These are phyloP conservation scores for Saccharomyces hybrid DNA, from an alignment of 1,139 yeast genomes.

Conservation along the genomic window DNA sequence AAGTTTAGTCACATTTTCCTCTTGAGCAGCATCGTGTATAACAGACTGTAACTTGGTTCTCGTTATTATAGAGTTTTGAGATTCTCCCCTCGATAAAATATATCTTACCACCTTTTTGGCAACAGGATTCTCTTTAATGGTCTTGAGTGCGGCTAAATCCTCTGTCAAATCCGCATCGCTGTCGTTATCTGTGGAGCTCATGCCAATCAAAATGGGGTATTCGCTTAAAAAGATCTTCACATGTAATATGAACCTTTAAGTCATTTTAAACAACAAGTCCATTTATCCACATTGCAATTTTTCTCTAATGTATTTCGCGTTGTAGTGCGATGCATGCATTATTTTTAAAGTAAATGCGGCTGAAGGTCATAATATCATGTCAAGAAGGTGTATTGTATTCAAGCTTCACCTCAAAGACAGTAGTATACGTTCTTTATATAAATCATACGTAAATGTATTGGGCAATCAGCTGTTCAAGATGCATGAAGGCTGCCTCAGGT, in stretches of 20 bases:
- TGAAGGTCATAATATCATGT: neutral
- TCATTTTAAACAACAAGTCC: neutral
- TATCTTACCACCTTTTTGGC: constrained; percentile 17
- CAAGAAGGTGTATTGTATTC: neutral
- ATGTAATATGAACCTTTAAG: too few species aligned
- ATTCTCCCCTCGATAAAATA: constrained; percentile 16
- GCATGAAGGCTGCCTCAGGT: too few species aligned
- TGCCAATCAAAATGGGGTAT: neutral
- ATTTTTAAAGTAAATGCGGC: neutral
- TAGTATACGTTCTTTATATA: too few species aligned
- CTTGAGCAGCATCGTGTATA: constrained; percentile 14
- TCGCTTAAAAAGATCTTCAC: too few species aligned
- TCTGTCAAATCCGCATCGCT: neutral
- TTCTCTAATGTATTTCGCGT: neutral
- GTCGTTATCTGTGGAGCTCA: neutral
- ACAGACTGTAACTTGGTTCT: constrained; percentile 15
- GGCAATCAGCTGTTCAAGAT: too few species aligned
- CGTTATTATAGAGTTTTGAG: constrained; percentile 20
- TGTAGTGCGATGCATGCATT: too few species aligned
- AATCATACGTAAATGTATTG: too few species aligned
- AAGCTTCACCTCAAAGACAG: too few species aligned
- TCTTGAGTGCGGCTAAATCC: neutral
- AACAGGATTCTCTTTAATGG: constrained; percentile 6
- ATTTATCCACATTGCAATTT: neutral
- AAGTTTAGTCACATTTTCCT: constrained; percentile 15